A percentile compares a stretch with the other conserved stretches of the same genome.
These are phyloP conservation scores for Salvia rosmarinus DNA, from an alignment of 257 asterid genomes.

Conservation along the genomic window DNA sequence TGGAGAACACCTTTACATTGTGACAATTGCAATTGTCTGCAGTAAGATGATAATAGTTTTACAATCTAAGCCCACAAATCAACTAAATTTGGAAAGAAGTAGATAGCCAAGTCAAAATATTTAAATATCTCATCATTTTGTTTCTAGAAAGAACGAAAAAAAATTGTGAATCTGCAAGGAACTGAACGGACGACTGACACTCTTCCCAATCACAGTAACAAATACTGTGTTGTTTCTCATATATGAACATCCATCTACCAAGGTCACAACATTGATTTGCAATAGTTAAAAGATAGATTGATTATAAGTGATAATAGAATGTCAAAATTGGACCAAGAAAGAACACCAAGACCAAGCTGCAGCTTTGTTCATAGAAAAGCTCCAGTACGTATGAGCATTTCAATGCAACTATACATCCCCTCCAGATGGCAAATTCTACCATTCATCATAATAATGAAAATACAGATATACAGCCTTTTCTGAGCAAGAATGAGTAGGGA, in stretches of 20 bases:
- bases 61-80: slow-evolving; percentile 12
- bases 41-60: slow-evolving; percentile 23
- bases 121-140: neutral
- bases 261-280: neutral
- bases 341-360: slow-evolving; percentile 1
- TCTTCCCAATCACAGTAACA: neutral
- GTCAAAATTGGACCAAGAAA: neutral
- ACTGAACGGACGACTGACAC: neutral
- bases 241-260: neutral
- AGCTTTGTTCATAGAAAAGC: neutral
- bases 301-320: neutral
- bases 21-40: slow-evolving; percentile 36
- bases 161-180: neutral
- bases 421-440: neutral
- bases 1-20: slow-evolving; percentile 40
- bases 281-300: neutral
- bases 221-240: neutral
- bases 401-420: neutral
- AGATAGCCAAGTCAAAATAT: neutral
- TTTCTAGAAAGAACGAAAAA: neutral
- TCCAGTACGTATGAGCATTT: neutral
- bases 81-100: slow-evolving; percentile 5
- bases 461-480: neutral
- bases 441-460: neutral
- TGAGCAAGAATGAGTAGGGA: neutral